A percentile compares a stretch with the other conserved stretches of the same genome.
phyloP scores from a whole-genome alignment of 306 rosid genomes.

The Prunus armeniaca region DNA sequence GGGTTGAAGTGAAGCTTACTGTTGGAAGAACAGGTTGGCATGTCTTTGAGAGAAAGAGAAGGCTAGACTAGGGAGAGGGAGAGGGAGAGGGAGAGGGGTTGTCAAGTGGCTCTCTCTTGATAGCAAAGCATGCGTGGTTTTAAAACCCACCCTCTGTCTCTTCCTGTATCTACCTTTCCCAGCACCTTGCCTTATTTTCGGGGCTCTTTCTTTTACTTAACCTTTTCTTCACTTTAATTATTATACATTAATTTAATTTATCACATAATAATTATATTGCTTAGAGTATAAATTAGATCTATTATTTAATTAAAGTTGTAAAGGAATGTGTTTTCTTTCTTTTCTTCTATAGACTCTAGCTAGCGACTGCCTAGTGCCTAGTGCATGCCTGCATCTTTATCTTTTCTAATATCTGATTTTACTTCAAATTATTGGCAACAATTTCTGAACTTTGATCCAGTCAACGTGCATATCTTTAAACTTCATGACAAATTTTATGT shows the following conservation, averaged over 20 bases:
- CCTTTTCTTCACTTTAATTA: background rate
- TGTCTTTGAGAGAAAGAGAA: constrained; percentile 8
- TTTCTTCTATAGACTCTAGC: background rate
- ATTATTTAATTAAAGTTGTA: background rate
- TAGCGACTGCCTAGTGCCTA: no score
- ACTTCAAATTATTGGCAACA: background rate
- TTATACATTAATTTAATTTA: no score
- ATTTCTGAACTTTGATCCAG: background rate
- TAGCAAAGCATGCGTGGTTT: constrained; percentile 57
- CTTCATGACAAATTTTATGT: background rate
- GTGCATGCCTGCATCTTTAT: background rate
- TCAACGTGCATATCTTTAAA: background rate
- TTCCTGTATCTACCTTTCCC: constrained; percentile 60
- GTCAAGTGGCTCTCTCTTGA: constrained; percentile 32
- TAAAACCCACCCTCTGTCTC: constrained; percentile 50
- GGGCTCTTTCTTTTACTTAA: constrained; percentile 19
- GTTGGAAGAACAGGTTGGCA: constrained; percentile 44
- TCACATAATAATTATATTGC: no score
- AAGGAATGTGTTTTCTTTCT: background rate
- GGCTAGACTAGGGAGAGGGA: background rate
- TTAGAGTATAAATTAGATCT: background rate
- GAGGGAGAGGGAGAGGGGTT: background rate
- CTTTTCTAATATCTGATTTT: background rate
- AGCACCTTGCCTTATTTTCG: constrained; percentile 51
- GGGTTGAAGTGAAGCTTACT: no score